phyloP scores from a whole-genome alignment of 2,329 filamentous ascomycete genomes.

The Alternaria atra region DNA sequence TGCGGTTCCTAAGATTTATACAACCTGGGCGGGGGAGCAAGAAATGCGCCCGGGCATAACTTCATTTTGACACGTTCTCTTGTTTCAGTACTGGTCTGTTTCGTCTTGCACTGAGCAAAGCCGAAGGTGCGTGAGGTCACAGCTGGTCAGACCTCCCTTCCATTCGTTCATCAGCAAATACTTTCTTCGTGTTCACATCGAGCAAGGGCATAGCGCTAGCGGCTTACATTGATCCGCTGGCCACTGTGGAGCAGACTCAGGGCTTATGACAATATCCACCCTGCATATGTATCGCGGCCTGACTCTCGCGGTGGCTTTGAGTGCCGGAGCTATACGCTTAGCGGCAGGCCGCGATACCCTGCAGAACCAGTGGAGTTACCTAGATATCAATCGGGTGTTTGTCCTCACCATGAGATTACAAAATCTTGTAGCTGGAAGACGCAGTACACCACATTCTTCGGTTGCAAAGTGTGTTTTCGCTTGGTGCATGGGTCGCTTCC shows the following conservation, averaged over 20 bases:
- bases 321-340: constrained; percentile 6
- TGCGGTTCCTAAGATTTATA: background rate
- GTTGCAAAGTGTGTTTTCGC: background rate
- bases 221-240: background rate
- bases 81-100: background rate
- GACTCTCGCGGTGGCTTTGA: background rate
- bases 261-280: constrained; percentile 1
- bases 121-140: background rate
- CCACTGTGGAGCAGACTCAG: background rate
- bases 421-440: background rate
- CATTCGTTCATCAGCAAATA: background rate
- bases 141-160: constrained; percentile 7
- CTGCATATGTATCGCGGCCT: background rate
- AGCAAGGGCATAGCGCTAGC: background rate
- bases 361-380: constrained; percentile 1
- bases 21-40: background rate
- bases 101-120: background rate
- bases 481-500: background rate
- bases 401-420: background rate
- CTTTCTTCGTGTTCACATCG: background rate
- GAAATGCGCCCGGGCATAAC: background rate
- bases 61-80: background rate
- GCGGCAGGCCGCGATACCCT: constrained; percentile 5
- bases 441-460: background rate
- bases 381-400: background rate